Evolutionary conservation across 371 early-diverging fungal species (phyloP), one percentile per base, ranked within the genome.

Genomic region (Coemansia sp.): DNA sequence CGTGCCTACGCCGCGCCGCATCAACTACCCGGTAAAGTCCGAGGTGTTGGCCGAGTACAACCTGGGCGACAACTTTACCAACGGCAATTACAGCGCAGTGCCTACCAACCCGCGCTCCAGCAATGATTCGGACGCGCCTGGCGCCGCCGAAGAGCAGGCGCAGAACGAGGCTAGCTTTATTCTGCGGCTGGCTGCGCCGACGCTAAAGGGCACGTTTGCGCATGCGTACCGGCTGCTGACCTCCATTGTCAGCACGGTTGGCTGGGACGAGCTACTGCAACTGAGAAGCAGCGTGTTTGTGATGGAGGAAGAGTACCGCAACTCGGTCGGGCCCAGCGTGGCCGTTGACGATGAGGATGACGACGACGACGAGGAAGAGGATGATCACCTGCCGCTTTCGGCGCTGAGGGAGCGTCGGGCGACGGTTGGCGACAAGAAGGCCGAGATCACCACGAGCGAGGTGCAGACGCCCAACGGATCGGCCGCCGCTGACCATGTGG

Each of bases 271-370:
- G 66, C 80, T 97, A 47, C 82, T 97, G 49, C 82, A 84, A 59
- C 88, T 86, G 56, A 84, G 98, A 43, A 91, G 93, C 11, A 70
- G 81, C 48, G 94, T 91, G 13, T 97, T 97, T 80, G 96, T 97
- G 8, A 97, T 97, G 98, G 98, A 97, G 61, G 98, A 96, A 63
- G 98, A 97, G 77, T 97, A 97, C 68, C 80, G 93, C 34, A 82
- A 85, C 78, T 86, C 70, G 5, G 59, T 55, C 1, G 41, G 43
- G 2, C 69, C 70, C 11, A 73, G 50, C 35, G 47, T 35, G 5
- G 71, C 69, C 1, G 62, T 63, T 9, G 69, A 74, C 20, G 71
- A 74, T 20, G 72, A 74, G 63, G 20, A 20, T 20, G 20, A 20
- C 20, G 20, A 20, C 20, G 20, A 20, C 20, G 20, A 20, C 20